Evolutionary conservation across 345 rosid genomes (phyloP), one percentile per base, ranked within the genome.

Genomic region (Citrus reticulata): DNA sequence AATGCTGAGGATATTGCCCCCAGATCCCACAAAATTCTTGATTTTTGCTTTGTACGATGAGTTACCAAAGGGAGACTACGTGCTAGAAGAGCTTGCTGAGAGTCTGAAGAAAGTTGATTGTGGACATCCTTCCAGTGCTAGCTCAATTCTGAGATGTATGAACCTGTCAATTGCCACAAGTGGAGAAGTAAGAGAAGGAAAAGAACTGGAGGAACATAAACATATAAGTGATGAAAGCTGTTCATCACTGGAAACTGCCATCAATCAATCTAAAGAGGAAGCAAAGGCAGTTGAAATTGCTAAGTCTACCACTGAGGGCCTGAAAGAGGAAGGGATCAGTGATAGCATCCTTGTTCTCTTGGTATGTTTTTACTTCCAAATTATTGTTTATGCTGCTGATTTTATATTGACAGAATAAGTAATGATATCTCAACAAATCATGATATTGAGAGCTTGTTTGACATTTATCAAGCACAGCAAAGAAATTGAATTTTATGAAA

Each of bases 21-120:
- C 98, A 0, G 85, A 81, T 74, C 97, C 99, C 4, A 91, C 83
- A 29, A 91, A 85, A 73, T 96, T 96, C 88, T 73, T 96, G 81
- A 94, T 94, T 57, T 96, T 96, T 77, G 84, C 93, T 37, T 84
- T 94, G 75, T 96, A 86, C 61, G 93, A 91, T 9, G 97, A 93
- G 82, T 70, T 90, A 58, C 97, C 99, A 0, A 96, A 91, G 87
- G 99, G 98, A 64, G 99, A 96, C 82, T 85, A 73, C 16, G 99
- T 96, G 67, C 88, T 96, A 22, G 86, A 87, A 77, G 88, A 91
- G 84, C 88, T 96, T 13, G 90, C 95, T 1, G 88, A 87, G 74
- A 87, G 93, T 86, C 74, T 89, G 30, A 94, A 94, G 88, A 84
- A 78, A 69, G 84, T 55, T 40, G 39, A 77, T 49, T 64, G 73